Evolutionary conservation across 2,329 filamentous ascomycete species (phyloP).

Genomic region (Xylogone sp.): DNA sequence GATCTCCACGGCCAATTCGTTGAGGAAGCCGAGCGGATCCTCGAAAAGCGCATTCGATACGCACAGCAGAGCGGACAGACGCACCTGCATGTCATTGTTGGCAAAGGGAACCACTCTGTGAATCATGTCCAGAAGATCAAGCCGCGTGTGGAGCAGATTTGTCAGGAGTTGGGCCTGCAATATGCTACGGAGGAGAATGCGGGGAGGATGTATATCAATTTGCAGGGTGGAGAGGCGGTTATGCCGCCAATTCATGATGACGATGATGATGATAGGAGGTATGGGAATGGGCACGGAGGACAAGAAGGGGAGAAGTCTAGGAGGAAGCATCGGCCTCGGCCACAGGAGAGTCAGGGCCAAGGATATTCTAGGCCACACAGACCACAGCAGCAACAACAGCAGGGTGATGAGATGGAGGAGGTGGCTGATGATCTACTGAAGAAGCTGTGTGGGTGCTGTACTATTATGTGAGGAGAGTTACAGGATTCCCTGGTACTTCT

Average conservation of each 20-base stretch:
- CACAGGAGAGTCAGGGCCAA: slow-evolving; percentile 33
- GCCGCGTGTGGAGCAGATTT: slow-evolving; percentile 87
- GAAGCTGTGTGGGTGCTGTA: no score
- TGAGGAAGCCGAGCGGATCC: slow-evolving; percentile 88
- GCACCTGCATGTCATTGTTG: slow-evolving; percentile 92
- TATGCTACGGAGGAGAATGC: slow-evolving; percentile 86
- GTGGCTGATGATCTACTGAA: slow-evolving; percentile 20
- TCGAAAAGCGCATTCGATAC: slow-evolving; percentile 79
- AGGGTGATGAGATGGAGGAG: slow-evolving; percentile 29
- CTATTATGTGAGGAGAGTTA: slow-evolving; percentile 25
- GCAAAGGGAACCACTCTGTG: slow-evolving; percentile 84
- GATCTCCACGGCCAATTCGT: slow-evolving; percentile 94
- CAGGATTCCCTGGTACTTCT: no score
- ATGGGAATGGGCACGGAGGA: no score
- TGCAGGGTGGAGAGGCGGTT: slow-evolving; percentile 66
- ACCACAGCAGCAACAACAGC: slow-evolving; percentile 33
- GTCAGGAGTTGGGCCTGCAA: slow-evolving; percentile 75
- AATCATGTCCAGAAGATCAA: slow-evolving; percentile 91
- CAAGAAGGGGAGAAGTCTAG: no score
- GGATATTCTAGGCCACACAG: slow-evolving; percentile 34
- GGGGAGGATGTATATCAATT: slow-evolving; percentile 82
- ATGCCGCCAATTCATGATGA: slow-evolving; percentile 43
- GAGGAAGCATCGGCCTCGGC: no score
- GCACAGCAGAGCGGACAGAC: slow-evolving; percentile 70
- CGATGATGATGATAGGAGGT: no score